Percentiles rank a stretch among this genome's conserved stretches.
These are phyloP conservation scores for Apiospora hydei DNA, from an alignment of 2,329 filamentous ascomycete species.

Conservation along the genomic window DNA sequence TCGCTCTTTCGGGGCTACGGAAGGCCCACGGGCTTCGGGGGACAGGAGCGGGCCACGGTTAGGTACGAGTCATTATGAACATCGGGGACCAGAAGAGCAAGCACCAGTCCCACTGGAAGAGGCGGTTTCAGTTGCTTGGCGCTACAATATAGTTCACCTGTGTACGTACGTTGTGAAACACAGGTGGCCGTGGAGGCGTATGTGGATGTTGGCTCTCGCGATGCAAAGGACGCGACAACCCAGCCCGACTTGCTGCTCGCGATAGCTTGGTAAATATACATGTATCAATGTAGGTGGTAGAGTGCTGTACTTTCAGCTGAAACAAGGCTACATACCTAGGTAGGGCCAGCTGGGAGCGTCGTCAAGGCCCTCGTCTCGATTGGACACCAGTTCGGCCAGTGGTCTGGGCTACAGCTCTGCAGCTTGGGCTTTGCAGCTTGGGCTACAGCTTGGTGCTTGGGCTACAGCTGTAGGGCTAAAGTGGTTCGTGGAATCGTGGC, in stretches of 20 bases:
- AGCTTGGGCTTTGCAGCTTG: neutral
- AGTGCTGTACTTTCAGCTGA: neutral
- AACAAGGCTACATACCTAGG: neutral
- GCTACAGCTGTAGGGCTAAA: neutral
- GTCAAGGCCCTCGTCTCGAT: neutral
- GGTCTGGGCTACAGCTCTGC: neutral
- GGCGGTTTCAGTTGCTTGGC: constrained; percentile 3
- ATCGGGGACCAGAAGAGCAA: neutral
- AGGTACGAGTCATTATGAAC: constrained; percentile 6
- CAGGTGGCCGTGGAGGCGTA: neutral
- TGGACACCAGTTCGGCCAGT: neutral
- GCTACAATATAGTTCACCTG: neutral
- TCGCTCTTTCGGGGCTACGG: constrained; percentile 8
- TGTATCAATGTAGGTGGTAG: neutral
- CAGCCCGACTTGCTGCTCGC: neutral
- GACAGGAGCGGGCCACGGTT: constrained; percentile 4
- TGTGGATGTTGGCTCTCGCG: neutral
- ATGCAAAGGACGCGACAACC: neutral
- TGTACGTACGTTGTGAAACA: constrained; percentile 5
- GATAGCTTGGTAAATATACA: neutral
- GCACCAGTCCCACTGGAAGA: neutral
- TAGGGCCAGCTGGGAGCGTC: neutral
- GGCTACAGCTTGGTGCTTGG: neutral
- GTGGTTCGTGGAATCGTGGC: constrained; percentile 11
- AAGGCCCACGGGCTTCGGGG: constrained; percentile 4